These are phyloP conservation scores for Paraleonurus japonicus DNA, from an alignment of 257 asterid species.

Conservation along the genomic window DNA sequence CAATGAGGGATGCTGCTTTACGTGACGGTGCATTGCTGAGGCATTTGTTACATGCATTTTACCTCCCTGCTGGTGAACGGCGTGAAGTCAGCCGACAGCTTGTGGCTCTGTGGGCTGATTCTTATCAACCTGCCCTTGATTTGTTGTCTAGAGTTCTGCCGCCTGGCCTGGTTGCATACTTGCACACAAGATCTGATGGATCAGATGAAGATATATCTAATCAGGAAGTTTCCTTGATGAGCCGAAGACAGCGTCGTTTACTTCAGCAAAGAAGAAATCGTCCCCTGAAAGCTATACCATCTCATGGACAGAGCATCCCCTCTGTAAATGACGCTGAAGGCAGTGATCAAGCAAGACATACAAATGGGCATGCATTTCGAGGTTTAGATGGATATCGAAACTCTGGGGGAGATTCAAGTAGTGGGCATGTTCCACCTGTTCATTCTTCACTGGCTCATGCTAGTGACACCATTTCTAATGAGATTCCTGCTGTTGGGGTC, in stretches of 20 bases:
- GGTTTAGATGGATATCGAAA: constrained; percentile 52
- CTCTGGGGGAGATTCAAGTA: constrained; percentile 41
- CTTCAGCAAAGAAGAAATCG: constrained; percentile 84
- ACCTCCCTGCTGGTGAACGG: constrained; percentile 91
- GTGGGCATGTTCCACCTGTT: constrained; percentile 40
- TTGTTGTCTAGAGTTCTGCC: constrained; percentile 92
- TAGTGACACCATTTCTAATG: constrained; percentile 45
- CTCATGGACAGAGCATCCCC: constrained; percentile 54
- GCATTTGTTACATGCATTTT: constrained; percentile 93
- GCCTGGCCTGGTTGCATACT: constrained; percentile 97
- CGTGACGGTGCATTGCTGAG: constrained; percentile 98
- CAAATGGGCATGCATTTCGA: constrained; percentile 40
- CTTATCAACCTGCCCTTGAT: constrained; percentile 98
- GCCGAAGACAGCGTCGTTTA: constrained; percentile 82
- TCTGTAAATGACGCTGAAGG: constrained; percentile 51
- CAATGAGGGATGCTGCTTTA: constrained; percentile 98
- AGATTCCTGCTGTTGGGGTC: constrained; percentile 39
- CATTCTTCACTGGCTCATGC: constrained; percentile 41
- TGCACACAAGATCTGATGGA: constrained; percentile 75
- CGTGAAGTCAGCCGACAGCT: constrained; percentile 98
- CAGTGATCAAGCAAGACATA: constrained; percentile 46
- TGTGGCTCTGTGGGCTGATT: constrained; percentile 99
- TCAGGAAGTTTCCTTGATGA: constrained; percentile 77
- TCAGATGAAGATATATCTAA: constrained; percentile 61
- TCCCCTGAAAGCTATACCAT: constrained; percentile 57